Evolutionary conservation across 768 basidiomycete genomes (phyloP), one percentile per base, ranked within the genome.

Genomic region (Tulasnella sp.): DNA sequence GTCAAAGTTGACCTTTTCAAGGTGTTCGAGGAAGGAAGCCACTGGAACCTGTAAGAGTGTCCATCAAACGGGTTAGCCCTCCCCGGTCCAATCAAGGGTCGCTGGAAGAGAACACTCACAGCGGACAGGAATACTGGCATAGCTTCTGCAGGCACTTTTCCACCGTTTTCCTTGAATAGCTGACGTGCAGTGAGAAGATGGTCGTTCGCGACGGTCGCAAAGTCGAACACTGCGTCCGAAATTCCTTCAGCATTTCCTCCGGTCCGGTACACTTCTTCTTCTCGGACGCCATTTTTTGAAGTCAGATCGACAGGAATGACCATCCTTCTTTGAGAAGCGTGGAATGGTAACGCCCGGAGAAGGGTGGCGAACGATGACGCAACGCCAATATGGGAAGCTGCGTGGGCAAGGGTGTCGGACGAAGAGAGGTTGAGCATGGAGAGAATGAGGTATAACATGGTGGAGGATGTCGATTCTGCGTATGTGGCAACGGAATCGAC

Each of bases 291-390:
- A 81, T 94, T 92, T 81, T 88, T 91, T 58, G 93, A 92, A 19
- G 93, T 94, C 78, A 95, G 89, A 83, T 95, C 94, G 36, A 92
- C 91, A 16, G 94, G 95, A 46, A 96, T 91, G 34, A 92, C 88
- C 86, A 94, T 90, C 80, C 88, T 88, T 56, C 93, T 90, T 71
- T 90, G 88, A 73, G 89, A 89, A 19, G 90, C 91, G 83, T 96
- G 94, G 83, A 89, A 95, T 14, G 94, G 92, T 42, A 95, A 86
- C 8, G 90, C 92, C 62, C 94, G 91, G 76, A 96, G 87, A 79
- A 95, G 88, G 18, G 91, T 94, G 8, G 89, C 83, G 71, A 94
- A 86, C 40, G 91, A 92, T 82, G 92, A 91, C 5, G 95, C 91
- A 3, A 90, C 86, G 14, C 95, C 95, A 21, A 96, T 86, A 84